Evolutionary conservation across 2,329 filamentous ascomycete species (phyloP).

Genomic region (Epichloe sp.): DNA sequence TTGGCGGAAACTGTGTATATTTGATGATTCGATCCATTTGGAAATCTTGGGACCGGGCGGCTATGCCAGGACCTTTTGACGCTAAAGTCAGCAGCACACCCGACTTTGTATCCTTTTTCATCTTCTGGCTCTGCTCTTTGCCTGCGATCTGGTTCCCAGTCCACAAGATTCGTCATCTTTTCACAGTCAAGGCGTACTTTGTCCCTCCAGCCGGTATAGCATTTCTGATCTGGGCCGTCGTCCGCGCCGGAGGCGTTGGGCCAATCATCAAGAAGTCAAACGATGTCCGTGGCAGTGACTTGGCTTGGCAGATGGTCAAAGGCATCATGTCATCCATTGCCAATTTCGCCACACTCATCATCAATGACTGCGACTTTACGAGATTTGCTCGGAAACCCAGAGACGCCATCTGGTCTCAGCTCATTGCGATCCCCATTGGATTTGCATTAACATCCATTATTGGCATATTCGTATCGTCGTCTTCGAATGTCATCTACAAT

Average conservation of each 20-base stretch:
- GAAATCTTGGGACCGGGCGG: slow-evolving; percentile 47
- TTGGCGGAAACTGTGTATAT: slow-evolving; percentile 73
- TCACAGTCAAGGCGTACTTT: slow-evolving; percentile 78
- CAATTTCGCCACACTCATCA: slow-evolving; percentile 81
- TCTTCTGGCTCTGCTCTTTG: slow-evolving; percentile 72
- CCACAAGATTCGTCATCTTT: slow-evolving; percentile 76
- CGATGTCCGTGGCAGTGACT: slow-evolving; percentile 47
- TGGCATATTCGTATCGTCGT: slow-evolving; percentile 65
- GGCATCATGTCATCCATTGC: slow-evolving; percentile 82
- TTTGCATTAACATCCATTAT: slow-evolving; percentile 77
- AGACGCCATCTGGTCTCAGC: slow-evolving; percentile 70
- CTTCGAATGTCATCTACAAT: slow-evolving; percentile 53
- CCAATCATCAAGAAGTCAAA: slow-evolving; percentile 63
- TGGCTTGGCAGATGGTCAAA: slow-evolving; percentile 73
- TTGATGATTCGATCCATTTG: slow-evolving; percentile 83
- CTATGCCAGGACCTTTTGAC: slow-evolving; percentile 55
- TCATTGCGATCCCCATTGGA: slow-evolving; percentile 57
- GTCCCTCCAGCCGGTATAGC: slow-evolving; percentile 73
- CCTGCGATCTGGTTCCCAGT: slow-evolving; percentile 85
- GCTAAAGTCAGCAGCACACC: slow-evolving; percentile 55
- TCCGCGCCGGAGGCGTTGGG: slow-evolving; percentile 69
- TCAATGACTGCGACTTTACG: slow-evolving; percentile 72
- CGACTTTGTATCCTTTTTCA: slow-evolving; percentile 68
- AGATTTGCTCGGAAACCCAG: slow-evolving; percentile 67
- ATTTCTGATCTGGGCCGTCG: slow-evolving; percentile 79